These are phyloP conservation scores for Tremella yokohamensis DNA, from an alignment of 768 basidiomycete species.

Conservation along the genomic window DNA sequence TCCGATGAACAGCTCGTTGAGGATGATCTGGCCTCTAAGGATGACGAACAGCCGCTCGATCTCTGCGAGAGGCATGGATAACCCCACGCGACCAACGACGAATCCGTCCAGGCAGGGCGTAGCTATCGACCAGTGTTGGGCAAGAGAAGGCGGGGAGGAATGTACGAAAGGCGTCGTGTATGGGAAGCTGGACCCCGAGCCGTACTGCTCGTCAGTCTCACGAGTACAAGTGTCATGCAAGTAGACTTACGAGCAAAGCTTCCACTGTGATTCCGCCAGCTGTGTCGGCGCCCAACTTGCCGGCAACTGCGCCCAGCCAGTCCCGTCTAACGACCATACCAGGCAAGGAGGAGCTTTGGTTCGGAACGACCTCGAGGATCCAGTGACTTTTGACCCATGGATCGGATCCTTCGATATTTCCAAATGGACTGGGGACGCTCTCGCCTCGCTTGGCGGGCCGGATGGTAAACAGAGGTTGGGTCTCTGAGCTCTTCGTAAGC, in stretches of 20 bases:
- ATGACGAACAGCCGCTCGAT: slow-evolving; percentile 6
- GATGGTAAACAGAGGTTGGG: slow-evolving; percentile 14
- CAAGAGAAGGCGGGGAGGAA: background rate
- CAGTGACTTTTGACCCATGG: slow-evolving; percentile 14
- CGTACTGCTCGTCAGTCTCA: background rate
- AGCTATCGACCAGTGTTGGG: slow-evolving; percentile 35
- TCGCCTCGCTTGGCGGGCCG: slow-evolving; percentile 22
- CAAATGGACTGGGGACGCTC: slow-evolving; percentile 8
- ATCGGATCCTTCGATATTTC: background rate
- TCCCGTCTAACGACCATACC: slow-evolving; percentile 28
- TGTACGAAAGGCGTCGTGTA: slow-evolving; percentile 28
- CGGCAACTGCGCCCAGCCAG: slow-evolving; percentile 20
- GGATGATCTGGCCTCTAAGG: slow-evolving; percentile 19
- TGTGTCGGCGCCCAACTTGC: background rate
- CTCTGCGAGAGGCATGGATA: slow-evolving; percentile 6
- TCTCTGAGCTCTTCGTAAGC: slow-evolving; percentile 2
- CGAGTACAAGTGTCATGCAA: too few relatives aligned
- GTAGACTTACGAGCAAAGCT: slow-evolving; percentile 24
- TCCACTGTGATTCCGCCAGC: slow-evolving; percentile 21
- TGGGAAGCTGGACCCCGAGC: slow-evolving; percentile 19
- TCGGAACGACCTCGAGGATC: slow-evolving; percentile 24
- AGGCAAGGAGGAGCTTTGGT: background rate
- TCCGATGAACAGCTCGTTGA: slow-evolving; percentile 25
- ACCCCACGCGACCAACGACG: slow-evolving; percentile 24
- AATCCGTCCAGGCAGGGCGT: slow-evolving; percentile 31